Percentiles rank a stretch among this genome's conserved stretches.
These are phyloP conservation scores for Beta vulgaris DNA, from an alignment of 148 eudicot genomes.

Conservation along the genomic window DNA sequence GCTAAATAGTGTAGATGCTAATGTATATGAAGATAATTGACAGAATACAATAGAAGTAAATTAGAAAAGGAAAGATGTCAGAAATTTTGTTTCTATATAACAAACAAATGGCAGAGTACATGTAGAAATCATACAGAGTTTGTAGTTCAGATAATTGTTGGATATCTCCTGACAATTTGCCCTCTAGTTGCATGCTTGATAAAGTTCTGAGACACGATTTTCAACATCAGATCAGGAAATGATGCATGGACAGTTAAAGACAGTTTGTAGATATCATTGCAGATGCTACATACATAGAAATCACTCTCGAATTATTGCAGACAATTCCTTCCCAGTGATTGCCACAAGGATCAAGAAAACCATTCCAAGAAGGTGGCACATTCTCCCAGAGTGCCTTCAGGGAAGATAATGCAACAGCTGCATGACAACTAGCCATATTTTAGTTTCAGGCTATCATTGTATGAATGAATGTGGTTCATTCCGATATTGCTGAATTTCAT, in stretches of 20 bases:
- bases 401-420: conserved; percentile 42
- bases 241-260: neutral
- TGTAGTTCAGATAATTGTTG: conserved; percentile 46
- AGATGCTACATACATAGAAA: conserved; percentile 42
- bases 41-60: neutral
- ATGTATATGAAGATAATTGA: neutral
- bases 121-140: conserved; percentile 48
- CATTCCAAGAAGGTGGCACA: conserved; percentile 57
- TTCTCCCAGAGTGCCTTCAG: conserved; percentile 45
- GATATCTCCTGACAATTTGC: conserved; percentile 64
- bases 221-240: conserved; percentile 1
- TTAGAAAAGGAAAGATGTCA: neutral
- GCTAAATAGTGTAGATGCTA: too few relatives aligned
- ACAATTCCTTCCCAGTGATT: conserved; percentile 60
- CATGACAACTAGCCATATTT: conserved; percentile 15
- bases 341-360: conserved; percentile 58
- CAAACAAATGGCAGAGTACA: neutral
- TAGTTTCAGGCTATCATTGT: neutral
- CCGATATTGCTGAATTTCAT: neutral
- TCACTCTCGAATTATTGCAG: conserved; percentile 52
- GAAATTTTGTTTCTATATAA: neutral
- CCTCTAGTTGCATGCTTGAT: conserved; percentile 51
- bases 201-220: conserved; percentile 45
- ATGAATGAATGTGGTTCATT: neutral
- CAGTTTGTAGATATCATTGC: neutral